These are phyloP conservation scores for Verticillium zaregamsianum DNA, from an alignment of 2,329 filamentous ascomycete genomes.

Conservation along the genomic window DNA sequence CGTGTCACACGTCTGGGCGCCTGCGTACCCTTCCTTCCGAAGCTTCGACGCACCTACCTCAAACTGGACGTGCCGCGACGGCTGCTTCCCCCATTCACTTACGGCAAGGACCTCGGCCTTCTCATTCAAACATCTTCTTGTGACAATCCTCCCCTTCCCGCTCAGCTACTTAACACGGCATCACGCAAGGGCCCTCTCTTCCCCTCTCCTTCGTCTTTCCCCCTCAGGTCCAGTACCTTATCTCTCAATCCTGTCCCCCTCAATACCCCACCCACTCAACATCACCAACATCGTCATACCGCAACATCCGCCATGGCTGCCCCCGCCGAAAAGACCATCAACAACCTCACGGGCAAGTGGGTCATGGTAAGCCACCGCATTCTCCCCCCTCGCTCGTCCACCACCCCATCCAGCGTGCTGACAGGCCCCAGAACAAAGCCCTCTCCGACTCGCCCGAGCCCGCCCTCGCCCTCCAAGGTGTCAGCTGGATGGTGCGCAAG, in stretches of 20 bases:
- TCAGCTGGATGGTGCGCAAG: slow-evolving; percentile 70
- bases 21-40: not conserved
- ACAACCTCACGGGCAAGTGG: slow-evolving; percentile 67
- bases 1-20: not conserved
- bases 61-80: not conserved
- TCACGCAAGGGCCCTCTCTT: not conserved
- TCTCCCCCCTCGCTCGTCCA: not conserved
- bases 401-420: not conserved
- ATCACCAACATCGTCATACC: not conserved
- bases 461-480: slow-evolving; percentile 67
- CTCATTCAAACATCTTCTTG: not conserved
- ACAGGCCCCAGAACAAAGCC: slow-evolving; percentile 62
- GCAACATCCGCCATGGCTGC: slow-evolving; percentile 59
- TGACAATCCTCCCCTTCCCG: not conserved
- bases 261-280: not conserved
- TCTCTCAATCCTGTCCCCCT: not conserved
- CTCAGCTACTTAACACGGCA: not conserved
- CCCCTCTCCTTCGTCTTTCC: slow-evolving; percentile 1
- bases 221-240: not conserved
- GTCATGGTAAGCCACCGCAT: slow-evolving; percentile 51
- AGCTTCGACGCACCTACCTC: not conserved
- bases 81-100: not conserved
- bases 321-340: slow-evolving; percentile 60
- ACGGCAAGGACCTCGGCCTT: not conserved
- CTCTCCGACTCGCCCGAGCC: slow-evolving; percentile 67